Conservation (phyloP, 2,329 filamentous ascomycete genomes). For the Grosmannia clavigera region DNA sequence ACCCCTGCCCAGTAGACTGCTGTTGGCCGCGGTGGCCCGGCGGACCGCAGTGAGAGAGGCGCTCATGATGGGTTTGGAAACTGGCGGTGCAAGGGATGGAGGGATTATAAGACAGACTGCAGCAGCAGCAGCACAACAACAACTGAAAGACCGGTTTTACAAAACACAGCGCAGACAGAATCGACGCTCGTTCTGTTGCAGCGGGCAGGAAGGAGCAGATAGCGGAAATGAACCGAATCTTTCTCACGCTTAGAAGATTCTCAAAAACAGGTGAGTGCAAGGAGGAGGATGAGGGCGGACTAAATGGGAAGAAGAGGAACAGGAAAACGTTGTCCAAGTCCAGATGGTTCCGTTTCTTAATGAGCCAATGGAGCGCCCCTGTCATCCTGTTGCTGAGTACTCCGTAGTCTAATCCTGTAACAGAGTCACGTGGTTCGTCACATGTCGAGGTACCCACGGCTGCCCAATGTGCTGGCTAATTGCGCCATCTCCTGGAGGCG, state of each 20-base stretch:
- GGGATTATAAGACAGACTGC: not conserved
- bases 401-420: not conserved
- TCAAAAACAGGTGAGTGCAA: not conserved
- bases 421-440: not conserved
- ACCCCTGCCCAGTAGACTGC: slow-evolving; percentile 39
- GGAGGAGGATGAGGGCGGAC: not conserved
- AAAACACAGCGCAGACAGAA: not conserved
- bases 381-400: not conserved
- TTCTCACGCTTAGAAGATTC: not conserved
- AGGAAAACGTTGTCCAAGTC: not conserved
- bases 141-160: not conserved
- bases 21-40: slow-evolving; percentile 36
- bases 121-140: not conserved
- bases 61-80: slow-evolving; percentile 32
- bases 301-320: not conserved
- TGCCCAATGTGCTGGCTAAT: not conserved
- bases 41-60: slow-evolving; percentile 43
- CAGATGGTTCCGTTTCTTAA: not conserved
- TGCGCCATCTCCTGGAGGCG: not conserved
- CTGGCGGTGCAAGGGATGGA: not conserved
- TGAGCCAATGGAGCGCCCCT: not conserved
- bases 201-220: not conserved
- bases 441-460: not conserved
- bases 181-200: not conserved
- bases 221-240: not conserved